These are phyloP conservation scores for Fusarium albidum DNA, from an alignment of 2,329 filamentous ascomycete species.

Conservation along the genomic window DNA sequence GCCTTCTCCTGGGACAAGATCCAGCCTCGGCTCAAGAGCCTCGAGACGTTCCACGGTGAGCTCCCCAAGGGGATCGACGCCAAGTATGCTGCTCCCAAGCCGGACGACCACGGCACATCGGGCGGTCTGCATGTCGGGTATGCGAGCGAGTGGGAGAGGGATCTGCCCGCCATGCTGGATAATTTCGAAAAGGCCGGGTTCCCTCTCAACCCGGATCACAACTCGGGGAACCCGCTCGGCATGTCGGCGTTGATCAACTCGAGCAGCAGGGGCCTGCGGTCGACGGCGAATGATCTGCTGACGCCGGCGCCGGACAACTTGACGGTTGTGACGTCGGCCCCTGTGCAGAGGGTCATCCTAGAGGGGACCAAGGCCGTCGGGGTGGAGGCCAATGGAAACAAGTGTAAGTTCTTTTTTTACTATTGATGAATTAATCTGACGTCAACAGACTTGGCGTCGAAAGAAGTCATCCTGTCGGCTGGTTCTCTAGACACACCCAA, in stretches of 20 bases:
- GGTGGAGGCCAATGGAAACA: conserved; percentile 25
- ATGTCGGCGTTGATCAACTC: conserved; percentile 60
- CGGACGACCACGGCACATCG: conserved; percentile 55
- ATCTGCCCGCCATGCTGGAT: conserved; percentile 55
- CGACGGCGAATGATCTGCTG: conserved; percentile 61
- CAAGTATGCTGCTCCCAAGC: conserved; percentile 57
- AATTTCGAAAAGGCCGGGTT: conserved; percentile 58
- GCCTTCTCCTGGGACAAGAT: conserved; percentile 63
- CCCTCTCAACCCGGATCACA: conserved; percentile 61
- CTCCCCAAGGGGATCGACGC: conserved; percentile 46
- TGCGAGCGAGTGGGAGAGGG: conserved; percentile 57
- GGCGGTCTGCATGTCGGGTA: conserved; percentile 60
- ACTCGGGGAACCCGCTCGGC: conserved; percentile 66
- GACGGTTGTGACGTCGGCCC: conserved; percentile 26
- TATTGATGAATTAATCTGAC: not conserved
- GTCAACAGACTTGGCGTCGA: conserved; percentile 42
- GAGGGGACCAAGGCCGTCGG: conserved; percentile 30
- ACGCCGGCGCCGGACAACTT: conserved; percentile 53
- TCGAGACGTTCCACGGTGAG: conserved; percentile 62
- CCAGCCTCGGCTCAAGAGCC: conserved; percentile 56
- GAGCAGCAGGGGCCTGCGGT: conserved; percentile 55
- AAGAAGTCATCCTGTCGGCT: conserved; percentile 54
- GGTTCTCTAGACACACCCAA: conserved; percentile 52
- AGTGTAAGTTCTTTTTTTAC: conserved; percentile 12
- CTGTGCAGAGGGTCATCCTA: conserved; percentile 30